These are phyloP conservation scores for Amoebophrya sp. DNA, from an alignment of 169 alveolate genomes.

Conservation along the genomic window DNA sequence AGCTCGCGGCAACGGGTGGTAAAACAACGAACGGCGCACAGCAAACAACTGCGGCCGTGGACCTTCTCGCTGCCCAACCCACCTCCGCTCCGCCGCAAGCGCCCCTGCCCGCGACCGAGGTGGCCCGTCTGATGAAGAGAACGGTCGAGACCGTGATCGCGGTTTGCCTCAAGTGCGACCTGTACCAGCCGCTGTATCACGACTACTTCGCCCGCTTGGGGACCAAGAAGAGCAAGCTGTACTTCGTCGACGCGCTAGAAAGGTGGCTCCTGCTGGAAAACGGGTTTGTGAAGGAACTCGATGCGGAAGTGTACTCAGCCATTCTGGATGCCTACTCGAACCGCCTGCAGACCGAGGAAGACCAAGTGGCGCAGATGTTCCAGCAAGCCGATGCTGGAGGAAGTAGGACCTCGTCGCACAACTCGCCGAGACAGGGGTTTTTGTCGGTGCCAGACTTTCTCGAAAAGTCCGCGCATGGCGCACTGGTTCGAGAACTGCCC, in stretches of 20 bases:
- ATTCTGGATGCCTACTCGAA: background rate
- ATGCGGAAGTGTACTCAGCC: background rate
- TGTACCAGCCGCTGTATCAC: background rate
- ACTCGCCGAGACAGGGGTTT: too few species aligned
- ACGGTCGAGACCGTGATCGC: background rate
- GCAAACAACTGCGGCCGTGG: too few species aligned
- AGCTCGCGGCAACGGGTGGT: too few species aligned
- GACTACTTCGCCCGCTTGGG: background rate
- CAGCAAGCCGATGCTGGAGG: too few species aligned
- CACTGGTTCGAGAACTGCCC: too few species aligned
- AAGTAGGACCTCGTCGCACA: too few species aligned
- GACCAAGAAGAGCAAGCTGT: background rate
- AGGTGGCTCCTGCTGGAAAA: background rate
- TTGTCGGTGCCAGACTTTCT: too few species aligned
- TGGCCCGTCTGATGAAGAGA: background rate
- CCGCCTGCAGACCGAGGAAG: background rate
- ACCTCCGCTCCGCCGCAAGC: too few species aligned
- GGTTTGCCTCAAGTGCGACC: background rate
- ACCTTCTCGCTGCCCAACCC: too few species aligned
- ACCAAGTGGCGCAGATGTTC: background rate
- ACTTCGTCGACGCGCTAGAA: background rate
- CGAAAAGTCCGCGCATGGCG: too few species aligned
- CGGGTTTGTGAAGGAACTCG: background rate
- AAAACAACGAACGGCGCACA: too few species aligned
- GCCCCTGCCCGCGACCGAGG: too few species aligned